phyloP scores from a whole-genome alignment of 305 asterid species.

The Fraxinus sp. region DNA sequence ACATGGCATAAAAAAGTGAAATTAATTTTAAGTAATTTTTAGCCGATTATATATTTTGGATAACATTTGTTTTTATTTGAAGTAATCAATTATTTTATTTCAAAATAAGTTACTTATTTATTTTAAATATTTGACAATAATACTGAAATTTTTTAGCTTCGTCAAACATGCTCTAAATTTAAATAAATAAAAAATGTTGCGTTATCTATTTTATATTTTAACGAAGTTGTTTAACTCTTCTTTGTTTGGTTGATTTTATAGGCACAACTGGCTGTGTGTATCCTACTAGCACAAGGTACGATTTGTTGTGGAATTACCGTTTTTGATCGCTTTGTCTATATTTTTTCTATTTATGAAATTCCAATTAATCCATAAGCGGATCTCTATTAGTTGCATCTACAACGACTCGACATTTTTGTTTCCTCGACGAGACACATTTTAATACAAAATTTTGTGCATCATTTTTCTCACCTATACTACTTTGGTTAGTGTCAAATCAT shows the following conservation, averaged over 20 bases:
- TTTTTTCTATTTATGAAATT: too few relatives aligned
- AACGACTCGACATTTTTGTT: not conserved
- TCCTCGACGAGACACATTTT: too few relatives aligned
- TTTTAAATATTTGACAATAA: too few relatives aligned
- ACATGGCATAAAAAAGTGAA: not conserved
- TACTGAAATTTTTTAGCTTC: not conserved
- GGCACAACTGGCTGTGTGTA: conserved; percentile 26
- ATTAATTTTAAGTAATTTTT: not conserved
- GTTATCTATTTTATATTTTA: not conserved
- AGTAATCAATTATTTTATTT: not conserved
- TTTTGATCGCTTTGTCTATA: too few relatives aligned
- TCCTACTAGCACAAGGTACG: conserved; percentile 24
- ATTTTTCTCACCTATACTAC: too few relatives aligned
- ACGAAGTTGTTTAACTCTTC: not conserved
- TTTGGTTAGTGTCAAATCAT: not conserved
- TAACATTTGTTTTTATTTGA: not conserved
- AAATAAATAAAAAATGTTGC: not conserved
- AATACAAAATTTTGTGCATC: too few relatives aligned
- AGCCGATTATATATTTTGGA: not conserved
- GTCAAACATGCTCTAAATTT: not conserved
- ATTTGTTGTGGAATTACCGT: not conserved
- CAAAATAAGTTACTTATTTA: not conserved
- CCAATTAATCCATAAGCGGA: not conserved
- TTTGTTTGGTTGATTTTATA: not conserved
- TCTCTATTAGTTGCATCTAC: not conserved